Evolutionary conservation across 805 yeast species (phyloP).

Genomic region (Teunomyces aglyptinius): DNA sequence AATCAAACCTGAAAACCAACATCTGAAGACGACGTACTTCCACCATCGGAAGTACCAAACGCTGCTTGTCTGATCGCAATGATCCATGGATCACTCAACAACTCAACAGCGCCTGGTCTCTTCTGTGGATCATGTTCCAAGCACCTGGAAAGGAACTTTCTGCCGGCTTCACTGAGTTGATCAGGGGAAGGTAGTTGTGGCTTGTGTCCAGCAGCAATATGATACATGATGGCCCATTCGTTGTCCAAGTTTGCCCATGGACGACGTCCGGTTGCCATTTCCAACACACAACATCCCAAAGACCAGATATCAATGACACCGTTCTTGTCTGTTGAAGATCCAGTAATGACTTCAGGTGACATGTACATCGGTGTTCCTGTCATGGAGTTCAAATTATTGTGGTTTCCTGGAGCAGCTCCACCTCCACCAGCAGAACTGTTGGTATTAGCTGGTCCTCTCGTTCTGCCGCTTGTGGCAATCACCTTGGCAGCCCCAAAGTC

Average conservation of each 20-base stretch:
- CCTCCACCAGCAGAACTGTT: neutral
- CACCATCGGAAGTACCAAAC: slow-evolving; percentile 43
- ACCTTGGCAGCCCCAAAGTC: slow-evolving; percentile 98
- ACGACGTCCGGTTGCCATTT: slow-evolving; percentile 93
- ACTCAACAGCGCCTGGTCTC: slow-evolving; percentile 81
- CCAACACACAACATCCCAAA: slow-evolving; percentile 90
- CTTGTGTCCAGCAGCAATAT: slow-evolving; percentile 90
- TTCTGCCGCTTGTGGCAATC: slow-evolving; percentile 59
- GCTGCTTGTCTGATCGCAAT: slow-evolving; percentile 67
- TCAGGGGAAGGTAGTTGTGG: slow-evolving; percentile 82
- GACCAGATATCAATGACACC: slow-evolving; percentile 93
- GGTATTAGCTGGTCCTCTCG: slow-evolving; percentile 20
- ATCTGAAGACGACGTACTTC: slow-evolving; percentile 38
- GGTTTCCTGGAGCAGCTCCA: neutral
- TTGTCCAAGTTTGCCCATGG: slow-evolving; percentile 97
- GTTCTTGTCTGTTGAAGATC: slow-evolving; percentile 55
- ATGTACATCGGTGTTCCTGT: slow-evolving; percentile 99
- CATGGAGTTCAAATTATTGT: slow-evolving; percentile 44
- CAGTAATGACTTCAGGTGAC: slow-evolving; percentile 96
- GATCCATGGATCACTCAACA: slow-evolving; percentile 89
- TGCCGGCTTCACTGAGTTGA: slow-evolving; percentile 75
- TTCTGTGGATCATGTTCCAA: slow-evolving; percentile 78
- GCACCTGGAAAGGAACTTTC: slow-evolving; percentile 67
- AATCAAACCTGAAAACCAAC: slow-evolving; percentile 10
- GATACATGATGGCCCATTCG: slow-evolving; percentile 98